Evolutionary conservation across 2,329 filamentous ascomycete genomes (phyloP), one percentile per base, ranked within the genome.

Genomic region (Lithohypha guttulata): DNA sequence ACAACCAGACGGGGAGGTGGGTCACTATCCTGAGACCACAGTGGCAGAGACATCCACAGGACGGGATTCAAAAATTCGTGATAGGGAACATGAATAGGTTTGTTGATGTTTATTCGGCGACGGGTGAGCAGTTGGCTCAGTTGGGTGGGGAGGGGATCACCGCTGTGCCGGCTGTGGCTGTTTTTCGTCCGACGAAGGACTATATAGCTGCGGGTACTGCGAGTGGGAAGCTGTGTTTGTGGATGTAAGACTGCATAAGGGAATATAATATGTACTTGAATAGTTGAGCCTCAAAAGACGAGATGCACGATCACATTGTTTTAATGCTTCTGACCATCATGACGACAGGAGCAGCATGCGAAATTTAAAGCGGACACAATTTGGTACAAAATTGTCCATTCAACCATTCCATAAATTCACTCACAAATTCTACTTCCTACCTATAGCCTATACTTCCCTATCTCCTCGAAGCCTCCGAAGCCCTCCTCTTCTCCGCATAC

Each of bases 61-160:
- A 91, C 42, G 79, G 79, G 6, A 77, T 93, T 4, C 80, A 93
- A 47, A 85, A 89, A 45, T 86, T 98, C 52, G 83, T 77, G 17
- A 89, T 98, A 42, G 91, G 84, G 1, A 98, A 96, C 51, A 96
- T 96, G 91, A 94, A 93, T 56, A 77, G 91, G 37, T 96, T 95
- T 52, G 84, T 96, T 1, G 91, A 98, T 55, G 73, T 98, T 1
- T 98, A 82, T 57, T 81, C 81, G 1, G 71, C 77, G 0, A 74
- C 81, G 34, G 91, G 91, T 0, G 79, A 85, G 53, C 89, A 96
- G 58, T 64, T 98, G 3, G 85, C 86, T 53, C 89, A 96, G 58
- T 64, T 98, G 3, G 85, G 81, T 1, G 84, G 93, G 57, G 61
- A 93, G 1, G 84, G 81, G 1, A 93, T 98, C 51, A 94, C 86